Conservation (phyloP, 2,329 filamentous ascomycete species). For the Botrytis paeoniae region DNA sequence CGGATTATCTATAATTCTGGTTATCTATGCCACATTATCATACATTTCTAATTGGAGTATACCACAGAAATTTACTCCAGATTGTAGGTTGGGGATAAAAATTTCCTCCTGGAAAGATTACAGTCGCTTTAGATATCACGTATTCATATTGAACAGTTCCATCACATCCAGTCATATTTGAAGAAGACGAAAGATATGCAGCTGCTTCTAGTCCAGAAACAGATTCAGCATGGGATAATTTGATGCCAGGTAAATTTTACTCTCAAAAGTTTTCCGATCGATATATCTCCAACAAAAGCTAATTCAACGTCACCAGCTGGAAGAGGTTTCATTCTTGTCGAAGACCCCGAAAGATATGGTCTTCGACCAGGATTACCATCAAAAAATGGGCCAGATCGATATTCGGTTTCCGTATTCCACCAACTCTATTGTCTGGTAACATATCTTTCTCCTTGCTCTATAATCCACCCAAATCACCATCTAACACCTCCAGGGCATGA, state of each 20-base stretch:
- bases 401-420: slow-evolving; percentile 17
- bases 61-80: not conserved
- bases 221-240: slow-evolving; percentile 9
- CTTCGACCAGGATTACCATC: not conserved
- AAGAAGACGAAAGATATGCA: not conserved
- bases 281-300: not conserved
- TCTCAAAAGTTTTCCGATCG: not conserved
- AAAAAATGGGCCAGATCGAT: not conserved
- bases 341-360: not conserved
- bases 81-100: not conserved
- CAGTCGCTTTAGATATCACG: not conserved
- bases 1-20: not conserved
- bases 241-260: not conserved
- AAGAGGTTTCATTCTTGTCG: slow-evolving; percentile 8
- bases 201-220: not conserved
- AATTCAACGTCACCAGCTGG: not conserved
- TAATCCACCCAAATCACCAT: not conserved
- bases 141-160: not conserved
- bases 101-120: too few relatives aligned
- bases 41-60: not conserved
- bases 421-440: slow-evolving; percentile 18
- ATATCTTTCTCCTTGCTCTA: not conserved
- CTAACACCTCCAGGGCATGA: slow-evolving; percentile 12
- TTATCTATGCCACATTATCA: not conserved
- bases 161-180: not conserved